These are phyloP conservation scores for Angomonas deanei DNA, from an alignment of 208 protist species.

Conservation along the genomic window DNA sequence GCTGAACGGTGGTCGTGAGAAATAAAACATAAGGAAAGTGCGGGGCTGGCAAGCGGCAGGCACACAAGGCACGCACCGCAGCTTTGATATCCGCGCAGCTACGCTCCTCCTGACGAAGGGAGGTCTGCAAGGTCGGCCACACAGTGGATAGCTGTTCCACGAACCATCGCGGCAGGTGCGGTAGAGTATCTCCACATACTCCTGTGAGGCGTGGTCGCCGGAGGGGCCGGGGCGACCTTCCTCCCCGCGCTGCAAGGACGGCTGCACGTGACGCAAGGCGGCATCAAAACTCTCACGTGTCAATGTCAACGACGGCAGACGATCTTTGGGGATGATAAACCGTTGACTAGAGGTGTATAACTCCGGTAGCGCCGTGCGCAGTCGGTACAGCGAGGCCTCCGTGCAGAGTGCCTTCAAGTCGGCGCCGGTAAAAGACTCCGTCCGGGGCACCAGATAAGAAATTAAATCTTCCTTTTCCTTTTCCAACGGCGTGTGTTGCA, in stretches of 20 bases:
- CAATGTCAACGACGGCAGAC: constrained; percentile 12
- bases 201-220: constrained; percentile 6
- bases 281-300: constrained; percentile 68
- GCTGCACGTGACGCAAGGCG: constrained; percentile 54
- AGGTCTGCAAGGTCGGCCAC: constrained; percentile 49
- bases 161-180: constrained; percentile 24
- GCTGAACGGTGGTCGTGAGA: constrained; percentile 44
- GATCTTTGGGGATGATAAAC: constrained; percentile 26
- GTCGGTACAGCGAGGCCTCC: constrained; percentile 92
- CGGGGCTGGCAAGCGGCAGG: constrained; percentile 43
- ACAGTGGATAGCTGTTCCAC: constrained; percentile 30
- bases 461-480: constrained; percentile 19
- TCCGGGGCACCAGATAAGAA: constrained; percentile 77
- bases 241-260: constrained; percentile 55
- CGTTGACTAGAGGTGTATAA: constrained; percentile 60
- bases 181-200: constrained; percentile 55
- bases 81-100: constrained; percentile 46
- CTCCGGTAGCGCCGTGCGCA: constrained; percentile 72
- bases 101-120: constrained; percentile 21
- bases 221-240: neutral
- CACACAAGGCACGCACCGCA: constrained; percentile 48
- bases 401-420: constrained; percentile 98
- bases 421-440: constrained; percentile 98
- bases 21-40: constrained; percentile 41
- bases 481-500: constrained; percentile 54